A percentile compares a stretch with the other conserved stretches of the same genome.
Conservation (phyloP, 2,329 filamentous ascomycete species). For the Leptographium lundbergii region DNA sequence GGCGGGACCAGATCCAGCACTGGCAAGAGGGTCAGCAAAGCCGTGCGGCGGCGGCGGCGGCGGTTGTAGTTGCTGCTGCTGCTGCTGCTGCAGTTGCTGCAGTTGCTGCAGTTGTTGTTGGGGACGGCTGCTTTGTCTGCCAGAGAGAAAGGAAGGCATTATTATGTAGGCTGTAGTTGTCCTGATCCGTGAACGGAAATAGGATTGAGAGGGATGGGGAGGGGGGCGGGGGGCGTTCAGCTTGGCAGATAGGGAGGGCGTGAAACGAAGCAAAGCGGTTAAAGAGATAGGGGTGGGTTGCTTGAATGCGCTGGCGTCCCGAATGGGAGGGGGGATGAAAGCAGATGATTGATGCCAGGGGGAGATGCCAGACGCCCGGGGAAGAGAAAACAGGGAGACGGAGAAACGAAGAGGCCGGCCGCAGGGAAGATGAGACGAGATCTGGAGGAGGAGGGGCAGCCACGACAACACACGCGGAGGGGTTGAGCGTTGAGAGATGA, state of each 20-base stretch:
- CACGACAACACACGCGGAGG: neutral
- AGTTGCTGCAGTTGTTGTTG: slow-evolving; percentile 27
- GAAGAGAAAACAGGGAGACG: neutral
- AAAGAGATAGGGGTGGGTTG: neutral
- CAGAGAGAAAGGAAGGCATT: slow-evolving; percentile 44
- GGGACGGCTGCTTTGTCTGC: slow-evolving; percentile 43
- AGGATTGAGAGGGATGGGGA: neutral
- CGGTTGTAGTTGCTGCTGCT: slow-evolving; percentile 8
- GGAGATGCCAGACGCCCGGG: neutral
- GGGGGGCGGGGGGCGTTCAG: neutral
- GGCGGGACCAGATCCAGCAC: slow-evolving; percentile 8
- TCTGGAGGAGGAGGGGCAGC: neutral
- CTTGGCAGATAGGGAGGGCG: neutral
- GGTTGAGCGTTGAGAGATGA: neutral
- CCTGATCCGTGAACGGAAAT: slow-evolving; percentile 1
- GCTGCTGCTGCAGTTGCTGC: slow-evolving; percentile 21
- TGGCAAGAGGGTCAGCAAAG: slow-evolving; percentile 31
- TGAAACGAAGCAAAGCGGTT: neutral
- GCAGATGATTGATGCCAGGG: neutral
- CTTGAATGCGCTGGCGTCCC: neutral
- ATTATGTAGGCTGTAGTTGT: slow-evolving; percentile 7
- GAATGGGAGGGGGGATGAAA: neutral
- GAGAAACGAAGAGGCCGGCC: neutral
- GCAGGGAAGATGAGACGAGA: neutral
- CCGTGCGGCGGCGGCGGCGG: slow-evolving; percentile 22